Evolutionary conservation across 441 rosid genomes (phyloP), one percentile per base, ranked within the genome.

Genomic region (Populus hybrid): DNA sequence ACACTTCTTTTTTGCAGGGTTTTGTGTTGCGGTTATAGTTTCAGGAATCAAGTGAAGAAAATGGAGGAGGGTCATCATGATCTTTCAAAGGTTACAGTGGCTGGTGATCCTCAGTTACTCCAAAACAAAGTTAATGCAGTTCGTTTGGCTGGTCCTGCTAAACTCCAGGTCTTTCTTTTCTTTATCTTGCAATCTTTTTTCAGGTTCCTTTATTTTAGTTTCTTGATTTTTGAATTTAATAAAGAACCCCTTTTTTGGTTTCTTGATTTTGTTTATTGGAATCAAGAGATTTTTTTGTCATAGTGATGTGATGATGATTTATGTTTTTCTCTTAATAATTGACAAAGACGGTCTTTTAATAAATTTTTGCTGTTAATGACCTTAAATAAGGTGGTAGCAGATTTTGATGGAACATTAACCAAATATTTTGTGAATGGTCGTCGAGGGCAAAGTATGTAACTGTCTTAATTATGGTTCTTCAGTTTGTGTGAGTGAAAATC

Each of bases 331-430:
- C 50, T 40, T 2, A 40, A 40, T 40, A 38, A 38, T 38, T 2
- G 42, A 38, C 42, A 38, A 9, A 38, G 42, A 38, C 42, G 42
- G 42, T 38, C 42, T 38, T 38, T 38, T 38, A 38, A 28, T 28
- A 28, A 28, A 1, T 21, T 40, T 69, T 2, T 36, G 42, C 21
- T 36, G 23, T 14, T 36, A 3, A 3, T 23, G 23, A 5, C 16
- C 4, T 20, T 67, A 6, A 76, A 63, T 74, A 81, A 94, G 95
- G 94, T 94, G n/a, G 90, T 94, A 80, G 94, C 94, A 21, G 97
- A 94, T 88, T 94, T 92, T 72, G 97, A 94, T 85, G 93, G 87
- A 2, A 94, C 98, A 34, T 80, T 94, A 75, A 94, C 98, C 46
- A 85, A 77, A 67, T 94, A 84, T 73, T 34, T 82, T 79, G 85